Evolutionary conservation across 768 basidiomycete species (phyloP).

Genomic region (Amanita molliuscula): DNA sequence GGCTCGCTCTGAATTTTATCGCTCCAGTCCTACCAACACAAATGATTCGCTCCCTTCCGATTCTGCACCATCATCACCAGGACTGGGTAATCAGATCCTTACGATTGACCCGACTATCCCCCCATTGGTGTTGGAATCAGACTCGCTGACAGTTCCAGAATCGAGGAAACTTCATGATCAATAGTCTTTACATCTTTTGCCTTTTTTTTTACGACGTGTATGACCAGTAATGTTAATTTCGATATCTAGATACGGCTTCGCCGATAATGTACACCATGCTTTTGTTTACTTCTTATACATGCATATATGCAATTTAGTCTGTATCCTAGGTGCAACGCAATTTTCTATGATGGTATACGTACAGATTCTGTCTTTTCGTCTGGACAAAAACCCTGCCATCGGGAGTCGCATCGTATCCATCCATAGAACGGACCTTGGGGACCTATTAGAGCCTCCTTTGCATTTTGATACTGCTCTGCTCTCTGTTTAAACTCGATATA

Average conservation of each 20-base stretch:
- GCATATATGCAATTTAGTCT: neutral
- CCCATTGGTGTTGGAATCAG: slow-evolving; percentile 16
- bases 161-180: slow-evolving; percentile 19
- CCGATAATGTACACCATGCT: slow-evolving; percentile 1
- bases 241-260: neutral
- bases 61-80: slow-evolving; percentile 13
- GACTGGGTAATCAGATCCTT: neutral
- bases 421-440: slow-evolving; percentile 41
- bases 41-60: slow-evolving; percentile 29
- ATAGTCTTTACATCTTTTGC: slow-evolving; percentile 9
- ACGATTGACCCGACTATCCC: slow-evolving; percentile 10
- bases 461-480: slow-evolving; percentile 35
- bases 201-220: slow-evolving; percentile 7
- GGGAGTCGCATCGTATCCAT: slow-evolving; percentile 47
- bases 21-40: slow-evolving; percentile 40
- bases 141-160: slow-evolving; percentile 7
- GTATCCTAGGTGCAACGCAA: neutral
- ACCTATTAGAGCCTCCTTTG: slow-evolving; percentile 38
- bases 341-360: neutral
- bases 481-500: slow-evolving; percentile 37
- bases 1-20: slow-evolving; percentile 34
- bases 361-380: slow-evolving; percentile 6
- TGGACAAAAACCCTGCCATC: slow-evolving; percentile 41
- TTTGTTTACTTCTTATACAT: slow-evolving; percentile 1
- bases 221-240: neutral